A percentile compares a stretch with the other conserved stretches of the same genome.
These are phyloP conservation scores for Candida oleophila DNA, from an alignment of 805 yeast species.

Conservation along the genomic window DNA sequence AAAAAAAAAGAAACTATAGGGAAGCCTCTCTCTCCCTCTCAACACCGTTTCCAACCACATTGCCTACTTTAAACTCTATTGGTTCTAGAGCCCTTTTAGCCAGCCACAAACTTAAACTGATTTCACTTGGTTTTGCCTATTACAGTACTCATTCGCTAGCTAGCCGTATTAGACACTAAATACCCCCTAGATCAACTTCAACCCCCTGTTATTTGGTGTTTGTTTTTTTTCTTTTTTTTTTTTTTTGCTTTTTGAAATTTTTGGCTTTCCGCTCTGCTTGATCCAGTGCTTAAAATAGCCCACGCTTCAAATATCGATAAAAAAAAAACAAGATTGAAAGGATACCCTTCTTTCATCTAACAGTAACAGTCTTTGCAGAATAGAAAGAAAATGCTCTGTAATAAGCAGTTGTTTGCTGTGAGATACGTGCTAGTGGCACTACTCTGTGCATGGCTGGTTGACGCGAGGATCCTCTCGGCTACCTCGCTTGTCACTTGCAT, in stretches of 20 bases:
- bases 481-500: constrained; percentile 84
- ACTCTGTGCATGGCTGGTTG: constrained; percentile 3
- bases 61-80: too few relatives aligned
- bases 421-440: background rate
- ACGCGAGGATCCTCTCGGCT: constrained; percentile 45
- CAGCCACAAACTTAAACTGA: too few relatives aligned
- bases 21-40: background rate
- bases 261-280: background rate
- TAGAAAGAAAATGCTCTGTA: too few relatives aligned
- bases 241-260: background rate
- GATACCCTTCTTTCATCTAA: too few relatives aligned
- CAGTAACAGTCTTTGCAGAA: background rate
- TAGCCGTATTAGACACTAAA: background rate
- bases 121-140: too few relatives aligned
- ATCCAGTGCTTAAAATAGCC: constrained; percentile 2
- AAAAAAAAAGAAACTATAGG: background rate
- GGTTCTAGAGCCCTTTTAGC: too few relatives aligned
- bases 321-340: background rate
- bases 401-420: background rate
- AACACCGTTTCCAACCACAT: too few relatives aligned
- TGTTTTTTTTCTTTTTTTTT: constrained; percentile 2
- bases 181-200: background rate
- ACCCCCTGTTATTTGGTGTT: background rate
- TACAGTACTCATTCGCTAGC: background rate
- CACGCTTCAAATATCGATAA: background rate